phyloP scores from a whole-genome alignment of 176 grass and related monocot genomes.

The Avena eriantha region DNA sequence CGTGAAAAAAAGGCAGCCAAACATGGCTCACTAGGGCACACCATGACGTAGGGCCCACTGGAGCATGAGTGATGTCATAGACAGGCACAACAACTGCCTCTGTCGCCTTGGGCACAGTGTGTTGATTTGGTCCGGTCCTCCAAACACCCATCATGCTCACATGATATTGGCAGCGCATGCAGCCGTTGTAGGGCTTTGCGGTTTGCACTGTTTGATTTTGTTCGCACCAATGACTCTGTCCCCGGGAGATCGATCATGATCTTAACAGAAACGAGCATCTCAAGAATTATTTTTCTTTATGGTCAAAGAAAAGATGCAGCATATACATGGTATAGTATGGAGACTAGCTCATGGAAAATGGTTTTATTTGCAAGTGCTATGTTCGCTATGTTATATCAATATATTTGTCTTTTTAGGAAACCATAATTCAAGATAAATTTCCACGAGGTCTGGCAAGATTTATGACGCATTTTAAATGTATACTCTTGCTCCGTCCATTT shows the following conservation, averaged over 20 bases:
- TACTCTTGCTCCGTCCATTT: no score
- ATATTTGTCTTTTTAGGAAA: no score
- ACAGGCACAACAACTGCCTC: slow-evolving; percentile 3
- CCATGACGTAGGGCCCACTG: not conserved
- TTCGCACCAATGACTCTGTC: slow-evolving; percentile 22
- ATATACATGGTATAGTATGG: not conserved
- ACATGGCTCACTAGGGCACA: not conserved
- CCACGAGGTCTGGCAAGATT: no score
- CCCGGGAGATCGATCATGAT: not conserved
- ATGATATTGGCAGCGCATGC: slow-evolving; percentile 39
- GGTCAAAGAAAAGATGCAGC: not conserved
- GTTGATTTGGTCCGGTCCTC: slow-evolving; percentile 35
- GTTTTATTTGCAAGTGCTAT: not conserved
- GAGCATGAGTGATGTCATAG: slow-evolving; percentile 37
- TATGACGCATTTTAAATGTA: no score
- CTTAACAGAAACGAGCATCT: not conserved
- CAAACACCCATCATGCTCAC: slow-evolving; percentile 39
- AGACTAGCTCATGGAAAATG: not conserved
- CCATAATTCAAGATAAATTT: no score
- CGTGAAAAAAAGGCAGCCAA: not conserved
- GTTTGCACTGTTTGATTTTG: slow-evolving; percentile 30
- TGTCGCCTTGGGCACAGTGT: slow-evolving; percentile 17
- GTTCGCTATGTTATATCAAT: no score
- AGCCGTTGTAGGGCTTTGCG: not conserved
- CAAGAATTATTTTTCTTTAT: not conserved